Evolutionary conservation across 345 rosid genomes (phyloP).

Genomic region (Noccaea caerulescens): DNA sequence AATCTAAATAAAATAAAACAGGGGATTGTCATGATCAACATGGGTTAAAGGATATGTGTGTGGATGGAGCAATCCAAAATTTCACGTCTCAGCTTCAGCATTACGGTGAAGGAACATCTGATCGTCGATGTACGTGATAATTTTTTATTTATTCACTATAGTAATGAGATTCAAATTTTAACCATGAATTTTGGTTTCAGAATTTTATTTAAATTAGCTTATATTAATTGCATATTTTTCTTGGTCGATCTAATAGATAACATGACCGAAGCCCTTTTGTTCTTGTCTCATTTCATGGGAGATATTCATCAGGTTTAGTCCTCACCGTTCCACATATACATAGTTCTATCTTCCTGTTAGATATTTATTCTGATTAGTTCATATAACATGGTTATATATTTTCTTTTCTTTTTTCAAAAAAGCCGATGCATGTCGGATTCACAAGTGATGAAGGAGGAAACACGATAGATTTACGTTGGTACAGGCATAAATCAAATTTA

Average conservation of each 20-base stretch:
- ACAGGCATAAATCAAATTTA: slow-evolving; percentile 83
- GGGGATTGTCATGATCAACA: slow-evolving; percentile 88
- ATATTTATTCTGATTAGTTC: background rate
- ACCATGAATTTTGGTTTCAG: no score
- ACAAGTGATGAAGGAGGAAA: slow-evolving; percentile 89
- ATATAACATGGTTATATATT: background rate
- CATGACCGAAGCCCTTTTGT: slow-evolving; percentile 89
- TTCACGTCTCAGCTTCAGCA: slow-evolving; percentile 92
- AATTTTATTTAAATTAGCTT: background rate
- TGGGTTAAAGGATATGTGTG: slow-evolving; percentile 67
- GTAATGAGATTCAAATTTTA: background rate
- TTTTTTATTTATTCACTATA: background rate
- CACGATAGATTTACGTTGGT: slow-evolving; percentile 85
- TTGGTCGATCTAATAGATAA: slow-evolving; percentile 57
- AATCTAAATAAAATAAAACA: slow-evolving; percentile 23
- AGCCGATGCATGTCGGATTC: slow-evolving; percentile 95
- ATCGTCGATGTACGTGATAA: slow-evolving; percentile 66
- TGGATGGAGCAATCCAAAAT: slow-evolving; percentile 85
- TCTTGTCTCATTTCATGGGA: slow-evolving; percentile 94
- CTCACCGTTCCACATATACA: background rate
- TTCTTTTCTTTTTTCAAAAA: background rate
- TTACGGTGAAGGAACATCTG: slow-evolving; percentile 79
- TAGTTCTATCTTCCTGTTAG: background rate
- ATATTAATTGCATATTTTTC: background rate
- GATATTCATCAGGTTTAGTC: slow-evolving; percentile 80